A percentile compares a stretch with the other conserved stretches of the same genome.
phyloP scores from a whole-genome alignment of 106 monocot species.

The Xerophyta viscosa region DNA sequence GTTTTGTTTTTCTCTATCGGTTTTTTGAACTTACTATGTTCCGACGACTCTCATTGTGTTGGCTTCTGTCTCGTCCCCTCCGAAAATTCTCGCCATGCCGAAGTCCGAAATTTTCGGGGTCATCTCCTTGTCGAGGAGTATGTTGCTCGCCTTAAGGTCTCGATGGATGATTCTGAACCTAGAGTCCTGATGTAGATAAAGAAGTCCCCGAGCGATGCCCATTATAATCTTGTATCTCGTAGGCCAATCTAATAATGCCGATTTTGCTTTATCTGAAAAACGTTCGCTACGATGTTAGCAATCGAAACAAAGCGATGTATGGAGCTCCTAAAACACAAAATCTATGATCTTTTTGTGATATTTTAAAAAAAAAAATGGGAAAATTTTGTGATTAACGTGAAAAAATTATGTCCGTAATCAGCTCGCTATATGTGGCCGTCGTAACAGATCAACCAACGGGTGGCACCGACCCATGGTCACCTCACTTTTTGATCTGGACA shows the following conservation, averaged over 20 bases:
- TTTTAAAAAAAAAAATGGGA: too few species aligned
- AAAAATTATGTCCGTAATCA: too few species aligned
- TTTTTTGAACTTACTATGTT: constrained; percentile 33
- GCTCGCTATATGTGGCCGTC: too few species aligned
- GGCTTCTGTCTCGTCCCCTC: constrained; percentile 7
- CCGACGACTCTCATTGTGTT: constrained; percentile 29
- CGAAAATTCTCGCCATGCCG: constrained; percentile 38
- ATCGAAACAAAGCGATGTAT: neutral
- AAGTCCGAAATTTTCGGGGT: constrained; percentile 45
- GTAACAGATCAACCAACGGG: too few species aligned
- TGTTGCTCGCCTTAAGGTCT: constrained; percentile 39
- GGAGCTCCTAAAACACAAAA: neutral
- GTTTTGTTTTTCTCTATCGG: neutral
- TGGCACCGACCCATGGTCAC: too few species aligned
- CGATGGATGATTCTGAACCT: constrained; percentile 30
- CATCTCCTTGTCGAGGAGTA: constrained; percentile 31
- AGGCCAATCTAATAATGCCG: constrained; percentile 10
- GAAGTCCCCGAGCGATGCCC: constrained; percentile 29
- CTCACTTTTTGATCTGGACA: too few species aligned
- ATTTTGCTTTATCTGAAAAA: constrained; percentile 5
- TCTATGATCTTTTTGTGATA: too few species aligned
- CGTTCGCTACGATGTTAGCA: too few species aligned
- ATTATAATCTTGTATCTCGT: constrained; percentile 13
- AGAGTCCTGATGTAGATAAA: constrained; percentile 39
- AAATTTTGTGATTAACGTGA: too few species aligned